phyloP scores from a whole-genome alignment of 805 yeast genomes.

The Teunomyces panamensis region DNA sequence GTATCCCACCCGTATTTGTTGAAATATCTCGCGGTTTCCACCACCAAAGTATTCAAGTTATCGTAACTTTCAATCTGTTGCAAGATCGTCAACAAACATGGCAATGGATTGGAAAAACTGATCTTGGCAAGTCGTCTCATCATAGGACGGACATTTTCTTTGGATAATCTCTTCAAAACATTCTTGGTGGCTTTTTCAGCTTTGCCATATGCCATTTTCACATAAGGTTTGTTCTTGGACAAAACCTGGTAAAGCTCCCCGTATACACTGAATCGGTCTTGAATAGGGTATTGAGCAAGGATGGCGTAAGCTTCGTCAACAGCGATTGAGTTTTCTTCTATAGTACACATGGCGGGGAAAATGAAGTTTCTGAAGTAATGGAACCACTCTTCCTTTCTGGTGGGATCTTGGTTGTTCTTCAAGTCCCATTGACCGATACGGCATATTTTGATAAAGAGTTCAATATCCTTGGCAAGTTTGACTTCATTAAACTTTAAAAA shows the following conservation, averaged over 20 bases:
- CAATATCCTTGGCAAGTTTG: slow-evolving; percentile 46
- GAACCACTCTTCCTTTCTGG: slow-evolving; percentile 42
- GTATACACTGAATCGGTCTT: slow-evolving; percentile 70
- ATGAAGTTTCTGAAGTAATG: slow-evolving; percentile 62
- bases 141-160: slow-evolving; percentile 70
- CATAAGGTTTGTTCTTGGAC: slow-evolving; percentile 51
- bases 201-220: slow-evolving; percentile 57
- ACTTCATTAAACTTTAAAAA: slow-evolving; percentile 56
- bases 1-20: slow-evolving; percentile 83
- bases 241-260: slow-evolving; percentile 68
- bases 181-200: slow-evolving; percentile 80
- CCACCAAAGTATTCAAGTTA: slow-evolving; percentile 74
- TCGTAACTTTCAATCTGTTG: slow-evolving; percentile 90
- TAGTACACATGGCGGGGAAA: slow-evolving; percentile 56
- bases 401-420: slow-evolving; percentile 8
- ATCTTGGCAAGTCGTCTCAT: slow-evolving; percentile 71
- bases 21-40: slow-evolving; percentile 73
- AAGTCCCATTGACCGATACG: slow-evolving; percentile 52
- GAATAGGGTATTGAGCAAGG: slow-evolving; percentile 52
- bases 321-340: slow-evolving; percentile 56
- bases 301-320: slow-evolving; percentile 59
- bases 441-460: slow-evolving; percentile 55
- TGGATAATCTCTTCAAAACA: slow-evolving; percentile 74
- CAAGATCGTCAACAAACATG: slow-evolving; percentile 67
- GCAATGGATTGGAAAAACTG: slow-evolving; percentile 73